A percentile compares a stretch with the other conserved stretches of the same genome.
Evolutionary conservation across 2,329 filamentous ascomycete species (phyloP).

Genomic region (Hirsutella minnesotensis): DNA sequence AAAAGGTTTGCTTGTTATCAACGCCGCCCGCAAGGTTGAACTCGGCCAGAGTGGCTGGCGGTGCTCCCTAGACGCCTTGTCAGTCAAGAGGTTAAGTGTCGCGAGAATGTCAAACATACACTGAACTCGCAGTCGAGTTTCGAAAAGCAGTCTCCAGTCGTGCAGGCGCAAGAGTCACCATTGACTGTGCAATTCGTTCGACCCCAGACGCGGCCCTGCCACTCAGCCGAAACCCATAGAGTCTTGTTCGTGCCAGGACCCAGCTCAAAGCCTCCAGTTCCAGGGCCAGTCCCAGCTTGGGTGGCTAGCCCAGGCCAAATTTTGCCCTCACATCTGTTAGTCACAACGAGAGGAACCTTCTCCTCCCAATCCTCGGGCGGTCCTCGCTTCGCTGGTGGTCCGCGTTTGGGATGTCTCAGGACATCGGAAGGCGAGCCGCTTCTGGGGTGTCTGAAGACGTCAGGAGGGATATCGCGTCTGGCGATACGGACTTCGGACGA

Average conservation of each 20-base stretch:
- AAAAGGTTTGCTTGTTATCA: slow-evolving; percentile 54
- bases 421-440: slow-evolving; percentile 14
- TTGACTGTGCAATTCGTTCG: slow-evolving; percentile 75
- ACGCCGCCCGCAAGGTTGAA: slow-evolving; percentile 62
- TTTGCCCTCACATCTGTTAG: slow-evolving; percentile 58
- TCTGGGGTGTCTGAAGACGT: too few species aligned
- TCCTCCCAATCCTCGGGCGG: slow-evolving; percentile 21
- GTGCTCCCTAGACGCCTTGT: slow-evolving; percentile 41
- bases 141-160: slow-evolving; percentile 66
- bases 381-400: slow-evolving; percentile 14
- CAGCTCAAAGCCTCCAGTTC: slow-evolving; percentile 57
- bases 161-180: slow-evolving; percentile 53
- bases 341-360: slow-evolving; percentile 50
- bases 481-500: slow-evolving; percentile 7
- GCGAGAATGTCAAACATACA: slow-evolving; percentile 30
- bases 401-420: slow-evolving; percentile 13
- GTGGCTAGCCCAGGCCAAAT: slow-evolving; percentile 70
- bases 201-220: slow-evolving; percentile 75
- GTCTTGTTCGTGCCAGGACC: slow-evolving; percentile 42
- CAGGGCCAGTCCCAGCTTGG: slow-evolving; percentile 57
- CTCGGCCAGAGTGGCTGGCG: slow-evolving; percentile 68
- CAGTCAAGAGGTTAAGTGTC: neutral
- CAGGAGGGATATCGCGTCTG: slow-evolving; percentile 5
- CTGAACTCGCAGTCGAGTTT: slow-evolving; percentile 56
- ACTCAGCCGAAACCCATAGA: slow-evolving; percentile 57